These are phyloP conservation scores for Picea engelmannii DNA, from an alignment of 83 land plant genomes.

Conservation along the genomic window DNA sequence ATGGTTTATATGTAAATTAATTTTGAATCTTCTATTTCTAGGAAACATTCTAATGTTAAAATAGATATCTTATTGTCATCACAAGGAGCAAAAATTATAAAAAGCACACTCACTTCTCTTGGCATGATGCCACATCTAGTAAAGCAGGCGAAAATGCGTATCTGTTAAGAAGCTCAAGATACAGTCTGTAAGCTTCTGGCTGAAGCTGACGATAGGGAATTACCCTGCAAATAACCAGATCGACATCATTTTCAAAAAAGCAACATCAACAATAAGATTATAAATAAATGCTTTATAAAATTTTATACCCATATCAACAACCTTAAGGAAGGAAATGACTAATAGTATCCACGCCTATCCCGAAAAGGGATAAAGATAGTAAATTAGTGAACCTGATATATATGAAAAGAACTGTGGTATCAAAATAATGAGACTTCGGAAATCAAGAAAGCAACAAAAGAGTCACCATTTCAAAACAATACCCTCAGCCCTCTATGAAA, in stretches of 20 bases:
- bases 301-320: not conserved
- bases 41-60: not conserved
- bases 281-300: not conserved
- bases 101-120: constrained; percentile 32
- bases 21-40: not conserved
- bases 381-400: no score
- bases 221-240: constrained; percentile 23
- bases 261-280: not conserved
- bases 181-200: constrained; percentile 58
- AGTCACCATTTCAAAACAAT: no score
- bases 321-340: not conserved
- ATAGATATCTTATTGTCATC: not conserved
- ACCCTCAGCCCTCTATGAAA: no score
- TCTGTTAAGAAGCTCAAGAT: constrained; percentile 46
- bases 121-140: constrained; percentile 12
- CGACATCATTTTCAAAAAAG: not conserved
- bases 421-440: no score
- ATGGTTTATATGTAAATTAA: not conserved
- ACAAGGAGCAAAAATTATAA: not conserved
- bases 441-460: no score
- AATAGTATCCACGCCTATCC: not conserved
- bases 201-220: constrained; percentile 40
- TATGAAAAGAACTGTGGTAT: no score
- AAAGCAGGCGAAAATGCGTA: constrained; percentile 26
- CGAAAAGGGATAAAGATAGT: not conserved